Percentiles rank a stretch among this genome's conserved stretches.
Conservation (phyloP, 208 protist species). For the Leishmania aethiopica region DNA sequence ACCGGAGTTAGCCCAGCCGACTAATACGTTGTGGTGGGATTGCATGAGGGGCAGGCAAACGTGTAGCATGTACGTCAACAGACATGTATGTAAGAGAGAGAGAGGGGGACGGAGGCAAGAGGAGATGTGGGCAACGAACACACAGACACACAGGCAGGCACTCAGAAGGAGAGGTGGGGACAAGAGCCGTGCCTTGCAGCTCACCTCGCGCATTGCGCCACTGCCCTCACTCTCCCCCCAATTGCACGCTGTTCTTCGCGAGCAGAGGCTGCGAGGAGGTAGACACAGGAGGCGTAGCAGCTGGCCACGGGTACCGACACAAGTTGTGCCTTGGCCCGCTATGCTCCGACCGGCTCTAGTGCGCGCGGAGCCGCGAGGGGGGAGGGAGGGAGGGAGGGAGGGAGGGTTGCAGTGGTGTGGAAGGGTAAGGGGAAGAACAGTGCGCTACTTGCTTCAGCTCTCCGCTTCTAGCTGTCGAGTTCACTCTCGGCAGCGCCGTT, state of each 20-base stretch:
- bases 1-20: neutral
- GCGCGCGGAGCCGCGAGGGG: neutral
- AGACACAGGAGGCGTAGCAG: neutral
- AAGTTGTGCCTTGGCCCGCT: neutral
- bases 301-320: neutral
- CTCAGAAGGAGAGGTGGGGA: neutral
- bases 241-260: neutral
- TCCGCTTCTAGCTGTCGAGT: neutral
- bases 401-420: neutral
- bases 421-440: neutral
- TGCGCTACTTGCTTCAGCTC: neutral
- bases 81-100: neutral
- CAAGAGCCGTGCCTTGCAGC: neutral
- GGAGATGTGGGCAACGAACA: neutral
- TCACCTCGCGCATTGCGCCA: neutral
- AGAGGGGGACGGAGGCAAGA: neutral
- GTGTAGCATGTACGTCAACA: neutral
- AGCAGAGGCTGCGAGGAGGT: neutral
- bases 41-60: neutral
- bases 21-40: neutral
- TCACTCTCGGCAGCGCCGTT: neutral
- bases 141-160: neutral
- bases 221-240: neutral
- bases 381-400: neutral
- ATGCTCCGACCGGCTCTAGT: neutral